phyloP scores from a whole-genome alignment of 192 early-diverging fungal species.

The Gigaspora rosea region DNA sequence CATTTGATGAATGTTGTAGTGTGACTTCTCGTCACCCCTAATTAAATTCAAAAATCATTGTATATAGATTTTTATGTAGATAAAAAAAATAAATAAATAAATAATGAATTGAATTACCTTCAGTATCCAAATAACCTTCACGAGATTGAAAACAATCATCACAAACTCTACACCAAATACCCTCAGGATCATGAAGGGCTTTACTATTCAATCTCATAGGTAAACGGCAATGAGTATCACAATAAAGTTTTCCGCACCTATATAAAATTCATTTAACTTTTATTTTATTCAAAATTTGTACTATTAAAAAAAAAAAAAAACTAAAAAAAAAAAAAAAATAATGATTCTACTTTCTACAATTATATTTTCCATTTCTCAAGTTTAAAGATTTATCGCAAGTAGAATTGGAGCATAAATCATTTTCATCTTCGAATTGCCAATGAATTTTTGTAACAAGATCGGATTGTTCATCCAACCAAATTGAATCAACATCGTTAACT shows the following conservation, averaged over 20 bases:
- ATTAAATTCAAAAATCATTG: neutral
- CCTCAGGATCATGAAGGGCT: conserved; percentile 62
- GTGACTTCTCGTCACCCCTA: conserved; percentile 49
- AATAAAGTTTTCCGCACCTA: conserved; percentile 67
- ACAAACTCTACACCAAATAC: conserved; percentile 62
- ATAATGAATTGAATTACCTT: conserved; percentile 35
- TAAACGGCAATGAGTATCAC: conserved; percentile 58
- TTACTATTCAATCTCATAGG: conserved; percentile 59
- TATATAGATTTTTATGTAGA: neutral
- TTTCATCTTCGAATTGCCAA: conserved; percentile 54
- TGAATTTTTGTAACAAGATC: conserved; percentile 54
- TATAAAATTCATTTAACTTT: conserved; percentile 11
- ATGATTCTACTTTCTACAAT: conserved; percentile 56
- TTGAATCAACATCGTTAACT: conserved; percentile 49
- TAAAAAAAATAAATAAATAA: neutral
- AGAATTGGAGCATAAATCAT: conserved; percentile 49
- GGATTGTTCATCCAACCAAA: conserved; percentile 31
- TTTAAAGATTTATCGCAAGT: conserved; percentile 52
- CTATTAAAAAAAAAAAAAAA: neutral
- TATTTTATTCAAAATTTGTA: conserved; percentile 30
- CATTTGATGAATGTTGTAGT: conserved; percentile 55
- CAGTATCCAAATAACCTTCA: conserved; percentile 45
- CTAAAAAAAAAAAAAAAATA: conserved; percentile 31
- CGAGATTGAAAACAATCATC: conserved; percentile 51
- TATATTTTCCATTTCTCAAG: conserved; percentile 51